Evolutionary conservation across 352 stramenopile genomes (phyloP), one percentile per base, ranked within the genome.

Genomic region (Hyaloperonospora arabidopsidis): DNA sequence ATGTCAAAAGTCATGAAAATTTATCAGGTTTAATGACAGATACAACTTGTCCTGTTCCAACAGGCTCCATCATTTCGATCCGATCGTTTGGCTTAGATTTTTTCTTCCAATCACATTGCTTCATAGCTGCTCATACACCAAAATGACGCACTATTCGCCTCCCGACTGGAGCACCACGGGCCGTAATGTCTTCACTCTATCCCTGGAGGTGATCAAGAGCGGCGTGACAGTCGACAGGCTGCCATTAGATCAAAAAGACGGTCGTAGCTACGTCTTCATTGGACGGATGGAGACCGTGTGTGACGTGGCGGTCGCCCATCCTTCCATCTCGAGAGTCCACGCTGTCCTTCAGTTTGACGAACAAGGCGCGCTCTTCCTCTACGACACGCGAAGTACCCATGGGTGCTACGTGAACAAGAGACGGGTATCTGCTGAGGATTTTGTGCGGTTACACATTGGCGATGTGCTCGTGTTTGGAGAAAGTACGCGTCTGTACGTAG

Each of bases 391-490:
- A 36, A 93, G 81, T 64, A 92, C 84, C 6, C 78, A 95, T 52
- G 87, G 87, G 34, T 93, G 79, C 43, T 86, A 79, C 39, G 64
- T 96, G 32, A 95, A 95, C 60, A 95, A 95, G 67, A 73, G 74
- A 25, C 73, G 78, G 8, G 41, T 78, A 8, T 12, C 50, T 10
- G 32, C 72, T 1, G 54, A 69, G 4, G 65, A 86, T 28, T 91
- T 82, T 49, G 55, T 75, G 59, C 68, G 68, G 6, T 57, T 96
- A 39, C 64, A 86, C 50, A 77, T 95, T 38, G 87, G 87, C 25
- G 87, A 95, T 65, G 60, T 96, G 36, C 15, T 96, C 13, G 78
- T 71, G 15, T 96, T 96, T 66, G 87, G 83, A n/a, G 84, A 92
- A 49, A 94, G 83, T 2, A 91, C 84, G 52, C 64, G 87, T 21